Evolutionary conservation across 1,139 yeast species (phyloP).

Genomic region (Pichia sp.): DNA sequence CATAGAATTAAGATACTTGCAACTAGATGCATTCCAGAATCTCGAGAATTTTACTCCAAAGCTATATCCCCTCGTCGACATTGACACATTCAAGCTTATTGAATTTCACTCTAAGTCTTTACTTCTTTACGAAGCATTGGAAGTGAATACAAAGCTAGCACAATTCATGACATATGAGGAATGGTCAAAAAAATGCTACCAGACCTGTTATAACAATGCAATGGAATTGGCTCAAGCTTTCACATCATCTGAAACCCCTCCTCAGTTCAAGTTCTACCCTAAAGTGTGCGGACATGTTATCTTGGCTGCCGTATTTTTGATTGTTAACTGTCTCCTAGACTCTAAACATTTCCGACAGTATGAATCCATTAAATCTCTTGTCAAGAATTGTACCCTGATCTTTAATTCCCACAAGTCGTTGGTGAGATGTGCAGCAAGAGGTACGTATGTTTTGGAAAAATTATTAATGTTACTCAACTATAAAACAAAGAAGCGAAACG

Average conservation of each 20-base stretch:
- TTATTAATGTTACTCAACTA: slow-evolving; percentile 14
- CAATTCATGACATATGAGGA: slow-evolving; percentile 18
- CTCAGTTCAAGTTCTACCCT: slow-evolving; percentile 18
- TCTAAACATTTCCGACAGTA: slow-evolving; percentile 13
- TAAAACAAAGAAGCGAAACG: background rate
- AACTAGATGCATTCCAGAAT: slow-evolving; percentile 16
- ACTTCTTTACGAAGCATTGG: slow-evolving; percentile 20
- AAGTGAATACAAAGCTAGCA: slow-evolving; percentile 24
- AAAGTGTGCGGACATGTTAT: slow-evolving; percentile 19
- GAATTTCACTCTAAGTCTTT: slow-evolving; percentile 14
- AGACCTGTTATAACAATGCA: slow-evolving; percentile 19
- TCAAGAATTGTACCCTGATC: slow-evolving; percentile 15
- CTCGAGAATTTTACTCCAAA: slow-evolving; percentile 14
- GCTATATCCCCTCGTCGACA: too few species aligned
- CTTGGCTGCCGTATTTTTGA: slow-evolving; percentile 22
- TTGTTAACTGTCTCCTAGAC: slow-evolving; percentile 24
- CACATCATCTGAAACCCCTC: slow-evolving; percentile 13
- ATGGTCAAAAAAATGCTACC: slow-evolving; percentile 19
- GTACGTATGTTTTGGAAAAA: slow-evolving; percentile 22
- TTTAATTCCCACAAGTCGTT: slow-evolving; percentile 19
- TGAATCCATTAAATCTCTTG: slow-evolving; percentile 12
- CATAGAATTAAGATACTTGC: slow-evolving; percentile 19
- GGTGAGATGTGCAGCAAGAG: slow-evolving; percentile 25
- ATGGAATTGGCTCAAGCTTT: slow-evolving; percentile 13
- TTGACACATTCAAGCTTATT: slow-evolving; percentile 16